Conservation (phyloP, 2,329 filamentous ascomycete species). For the Phyllosticta citrichinensis region DNA sequence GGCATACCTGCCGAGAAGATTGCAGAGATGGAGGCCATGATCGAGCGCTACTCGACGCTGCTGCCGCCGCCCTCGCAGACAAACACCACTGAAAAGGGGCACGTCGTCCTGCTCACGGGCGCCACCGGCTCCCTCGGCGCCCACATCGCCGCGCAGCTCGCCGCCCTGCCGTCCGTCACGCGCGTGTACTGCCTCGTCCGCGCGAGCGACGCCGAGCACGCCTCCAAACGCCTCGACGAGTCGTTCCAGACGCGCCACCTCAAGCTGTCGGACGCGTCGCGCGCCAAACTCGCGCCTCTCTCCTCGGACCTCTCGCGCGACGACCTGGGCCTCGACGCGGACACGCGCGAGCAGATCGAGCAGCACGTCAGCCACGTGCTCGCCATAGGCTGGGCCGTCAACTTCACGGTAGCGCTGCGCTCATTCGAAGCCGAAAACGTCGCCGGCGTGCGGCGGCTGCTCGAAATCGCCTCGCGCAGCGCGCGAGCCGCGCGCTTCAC, state of each 20-base stretch:
- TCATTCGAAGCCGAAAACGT: constrained; percentile 41
- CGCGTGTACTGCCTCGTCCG: constrained; percentile 45
- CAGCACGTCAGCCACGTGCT: constrained; percentile 33
- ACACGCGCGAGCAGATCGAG: constrained; percentile 14
- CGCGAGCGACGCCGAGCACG: constrained; percentile 27
- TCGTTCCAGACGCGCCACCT: constrained; percentile 30
- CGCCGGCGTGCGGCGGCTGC: constrained; percentile 35
- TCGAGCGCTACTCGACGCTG: constrained; percentile 33
- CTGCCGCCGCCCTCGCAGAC: constrained; percentile 11
- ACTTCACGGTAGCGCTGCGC: constrained; percentile 44
- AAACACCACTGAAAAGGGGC: not conserved
- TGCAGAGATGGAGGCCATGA: constrained; percentile 37
- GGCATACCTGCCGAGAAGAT: constrained; percentile 24
- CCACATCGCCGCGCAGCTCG: constrained; percentile 40
- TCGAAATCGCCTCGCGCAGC: constrained; percentile 26
- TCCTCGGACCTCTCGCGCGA: constrained; percentile 30
- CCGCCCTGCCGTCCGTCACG: constrained; percentile 18
- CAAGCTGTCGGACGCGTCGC: constrained; percentile 18
- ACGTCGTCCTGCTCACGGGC: constrained; percentile 38
- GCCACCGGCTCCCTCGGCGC: constrained; percentile 56
- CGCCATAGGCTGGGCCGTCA: constrained; percentile 46
- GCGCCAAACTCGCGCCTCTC: constrained; percentile 26
- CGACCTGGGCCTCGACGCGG: constrained; percentile 31
- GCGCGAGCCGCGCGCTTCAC: constrained; percentile 29
- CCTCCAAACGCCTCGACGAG: constrained; percentile 25